Evolutionary conservation across 163 green algal genomes (phyloP), one percentile per base, ranked within the genome.

Genomic region (Volvox carteri): DNA sequence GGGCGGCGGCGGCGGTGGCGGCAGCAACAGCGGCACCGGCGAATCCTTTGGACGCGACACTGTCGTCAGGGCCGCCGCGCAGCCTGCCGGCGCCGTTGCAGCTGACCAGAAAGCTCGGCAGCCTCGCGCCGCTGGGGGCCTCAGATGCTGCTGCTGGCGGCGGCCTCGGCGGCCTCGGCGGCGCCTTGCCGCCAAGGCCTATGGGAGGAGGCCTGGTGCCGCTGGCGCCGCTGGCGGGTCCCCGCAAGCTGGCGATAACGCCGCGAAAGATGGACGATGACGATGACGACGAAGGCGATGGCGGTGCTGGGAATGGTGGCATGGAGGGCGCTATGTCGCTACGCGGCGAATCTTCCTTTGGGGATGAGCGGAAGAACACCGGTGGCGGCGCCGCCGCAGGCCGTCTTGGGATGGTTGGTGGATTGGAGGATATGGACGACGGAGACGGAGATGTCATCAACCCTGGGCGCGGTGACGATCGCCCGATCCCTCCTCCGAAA

Each of bases 231-330:
- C 73, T 62, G 28, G 8, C 73, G 1, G 73, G 73, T 0, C 73
- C 73, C 5, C 73, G 73, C 42, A 80, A 80, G 46, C 44, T 80
- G 41, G 12, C 28, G 1, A 42, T 44, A 14, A n/a, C 30, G 25
- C 21, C 28, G 44, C 73, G 42, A 21, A 16, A 41, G 44, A 14
- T 4, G 8, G 73, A 80, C n/a, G 73, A 65, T n/a, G 73, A 80
- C 42, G 73, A 80, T 11, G 73, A 80, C 25, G 73, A 80, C 42
- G 73, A 80, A 6, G 73, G 62, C 25, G 73, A 65, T 2, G 73
- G 56, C 33, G 62, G 37, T 33, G 9, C 28, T 21, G 65, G 39
- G 4, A 41, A 30, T 35, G 25, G 54, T 39, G 70, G 39, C 39
- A 14, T 35, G 2, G 70, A 14, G 3, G 70, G 41, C 70, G 65